These are phyloP conservation scores for Agrocybe chaxingu DNA, from an alignment of 768 basidiomycete genomes.

Conservation along the genomic window DNA sequence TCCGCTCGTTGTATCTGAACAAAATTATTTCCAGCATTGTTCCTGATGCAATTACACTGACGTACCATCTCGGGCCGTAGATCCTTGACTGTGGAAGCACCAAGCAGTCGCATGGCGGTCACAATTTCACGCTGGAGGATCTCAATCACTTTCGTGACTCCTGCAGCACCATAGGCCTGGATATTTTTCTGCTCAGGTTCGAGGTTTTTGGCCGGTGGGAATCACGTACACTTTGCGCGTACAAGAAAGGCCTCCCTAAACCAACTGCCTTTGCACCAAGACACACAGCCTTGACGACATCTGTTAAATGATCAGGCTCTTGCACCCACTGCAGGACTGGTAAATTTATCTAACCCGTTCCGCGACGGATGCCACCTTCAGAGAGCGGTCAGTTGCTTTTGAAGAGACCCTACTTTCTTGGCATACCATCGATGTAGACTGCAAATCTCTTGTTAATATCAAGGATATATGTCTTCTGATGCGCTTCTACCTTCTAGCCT, in stretches of 20 bases:
- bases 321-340: background rate
- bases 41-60: background rate
- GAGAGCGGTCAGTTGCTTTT: constrained; percentile 1
- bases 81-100: constrained; percentile 61
- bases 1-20: constrained; percentile 51
- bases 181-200: background rate
- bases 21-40: background rate
- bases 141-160: constrained; percentile 60
- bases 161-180: constrained; percentile 73
- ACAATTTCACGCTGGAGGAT: constrained; percentile 78
- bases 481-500: constrained; percentile 14
- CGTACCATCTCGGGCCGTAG: constrained; percentile 75
- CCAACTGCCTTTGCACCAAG: constrained; percentile 87
- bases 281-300: constrained; percentile 88
- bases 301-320: constrained; percentile 26
- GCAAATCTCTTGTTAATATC: constrained; percentile 8
- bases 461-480: background rate
- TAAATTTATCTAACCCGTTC: constrained; percentile 53
- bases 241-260: constrained; percentile 82
- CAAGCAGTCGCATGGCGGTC: constrained; percentile 72
- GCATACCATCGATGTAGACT: constrained; percentile 85
- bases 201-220: background rate
- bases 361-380: constrained; percentile 62
- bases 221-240: constrained; percentile 70
- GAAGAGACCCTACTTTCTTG: background rate